Evolutionary conservation across 441 rosid genomes (phyloP).

Genomic region (Bruguiera hainesii): DNA sequence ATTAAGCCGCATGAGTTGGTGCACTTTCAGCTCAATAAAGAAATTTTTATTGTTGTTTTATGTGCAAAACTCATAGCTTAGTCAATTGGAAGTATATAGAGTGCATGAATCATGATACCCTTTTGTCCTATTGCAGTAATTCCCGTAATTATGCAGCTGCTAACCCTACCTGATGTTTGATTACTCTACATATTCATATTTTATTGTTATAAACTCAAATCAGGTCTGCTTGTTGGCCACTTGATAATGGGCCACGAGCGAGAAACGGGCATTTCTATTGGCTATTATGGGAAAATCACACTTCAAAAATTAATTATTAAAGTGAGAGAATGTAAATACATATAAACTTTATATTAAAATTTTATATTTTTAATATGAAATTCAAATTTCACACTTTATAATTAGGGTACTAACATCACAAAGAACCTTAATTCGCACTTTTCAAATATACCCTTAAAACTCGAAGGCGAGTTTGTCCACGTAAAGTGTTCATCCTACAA

Average conservation of each 20-base stretch:
- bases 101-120: slow-evolving; percentile 35
- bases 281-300: background rate
- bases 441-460: no score
- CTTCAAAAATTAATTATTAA: no score
- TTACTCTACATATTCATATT: slow-evolving; percentile 28
- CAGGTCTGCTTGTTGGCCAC: slow-evolving; percentile 59
- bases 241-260: slow-evolving; percentile 27
- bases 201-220: slow-evolving; percentile 22
- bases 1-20: slow-evolving; percentile 32
- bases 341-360: no score
- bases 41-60: slow-evolving; percentile 27
- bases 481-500: no score
- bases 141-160: slow-evolving; percentile 34
- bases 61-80: slow-evolving; percentile 39
- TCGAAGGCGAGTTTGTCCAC: no score
- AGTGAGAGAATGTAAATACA: fast-evolving
- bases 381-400: no score
- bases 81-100: slow-evolving; percentile 33
- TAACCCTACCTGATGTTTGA: slow-evolving; percentile 21
- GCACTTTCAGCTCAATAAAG: slow-evolving; percentile 32
- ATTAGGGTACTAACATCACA: no score
- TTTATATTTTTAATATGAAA: no score
- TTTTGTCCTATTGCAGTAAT: slow-evolving; percentile 38
- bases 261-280: slow-evolving; percentile 14
- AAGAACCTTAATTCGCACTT: no score